Conservation (phyloP, 1,139 yeast genomes). For the Debaryomyces sp. region DNA sequence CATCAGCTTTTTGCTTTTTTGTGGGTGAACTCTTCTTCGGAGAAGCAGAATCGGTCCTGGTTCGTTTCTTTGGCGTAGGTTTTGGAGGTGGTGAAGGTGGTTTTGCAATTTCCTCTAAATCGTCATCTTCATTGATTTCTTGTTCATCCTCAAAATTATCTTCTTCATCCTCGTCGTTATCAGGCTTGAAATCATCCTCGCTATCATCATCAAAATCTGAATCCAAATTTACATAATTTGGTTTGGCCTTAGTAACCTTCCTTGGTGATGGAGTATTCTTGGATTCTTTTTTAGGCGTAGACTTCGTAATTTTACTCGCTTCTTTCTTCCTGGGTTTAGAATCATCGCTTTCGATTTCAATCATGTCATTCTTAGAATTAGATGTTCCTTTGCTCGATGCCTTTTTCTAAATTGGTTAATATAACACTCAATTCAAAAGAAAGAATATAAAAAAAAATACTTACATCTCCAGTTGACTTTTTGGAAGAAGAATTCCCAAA, state of each 20-base stretch:
- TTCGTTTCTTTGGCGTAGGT: constrained; percentile 12
- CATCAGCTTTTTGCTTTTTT: constrained; percentile 11
- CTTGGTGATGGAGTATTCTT: constrained; percentile 8
- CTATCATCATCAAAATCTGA: constrained; percentile 22
- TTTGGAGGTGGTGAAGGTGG: constrained; percentile 11
- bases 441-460: not conserved
- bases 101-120: constrained; percentile 10
- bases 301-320: not conserved
- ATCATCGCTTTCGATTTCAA: constrained; percentile 20
- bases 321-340: not conserved
- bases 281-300: not conserved
- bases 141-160: constrained; percentile 20
- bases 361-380: constrained; percentile 15
- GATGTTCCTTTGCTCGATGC: constrained; percentile 4
- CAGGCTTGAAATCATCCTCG: constrained; percentile 17
- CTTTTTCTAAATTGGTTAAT: not conserved
- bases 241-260: constrained; percentile 4
- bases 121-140: constrained; percentile 16
- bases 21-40: constrained; percentile 13
- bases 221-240: constrained; percentile 16
- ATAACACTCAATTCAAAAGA: not conserved
- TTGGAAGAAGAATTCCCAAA: constrained; percentile 16
- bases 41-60: constrained; percentile 10
- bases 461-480: constrained; percentile 2
- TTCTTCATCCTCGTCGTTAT: constrained; percentile 18